Evolutionary conservation across 805 yeast genomes (phyloP).

Genomic region (Priceomyces melissophilus): DNA sequence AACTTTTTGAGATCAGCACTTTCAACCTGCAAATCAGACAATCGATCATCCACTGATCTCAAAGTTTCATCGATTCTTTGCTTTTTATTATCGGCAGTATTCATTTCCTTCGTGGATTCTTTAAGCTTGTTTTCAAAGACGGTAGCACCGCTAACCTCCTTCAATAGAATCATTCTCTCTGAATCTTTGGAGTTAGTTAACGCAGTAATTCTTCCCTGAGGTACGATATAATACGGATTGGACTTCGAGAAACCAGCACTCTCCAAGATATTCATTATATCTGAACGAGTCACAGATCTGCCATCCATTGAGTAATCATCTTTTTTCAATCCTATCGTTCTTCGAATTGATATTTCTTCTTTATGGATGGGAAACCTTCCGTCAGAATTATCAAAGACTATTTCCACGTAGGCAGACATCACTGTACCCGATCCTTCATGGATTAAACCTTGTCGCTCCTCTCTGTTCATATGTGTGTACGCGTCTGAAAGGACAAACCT

Average conservation of each 20-base stretch:
- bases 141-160: constrained; percentile 93
- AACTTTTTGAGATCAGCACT: constrained; percentile 68
- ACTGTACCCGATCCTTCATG: constrained; percentile 90
- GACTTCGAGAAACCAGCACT: constrained; percentile 89
- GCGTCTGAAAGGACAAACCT: constrained; percentile 90
- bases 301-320: constrained; percentile 88
- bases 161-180: constrained; percentile 73
- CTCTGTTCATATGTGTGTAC: constrained; percentile 76
- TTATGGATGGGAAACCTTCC: constrained; percentile 68
- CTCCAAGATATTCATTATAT: constrained; percentile 76
- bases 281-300: constrained; percentile 73
- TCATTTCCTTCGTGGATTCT: constrained; percentile 80
- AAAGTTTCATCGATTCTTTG: constrained; percentile 73
- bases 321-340: constrained; percentile 90
- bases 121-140: constrained; percentile 79
- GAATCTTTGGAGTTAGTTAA: constrained; percentile 85
- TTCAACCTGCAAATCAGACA: constrained; percentile 78
- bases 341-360: constrained; percentile 67
- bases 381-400: constrained; percentile 78
- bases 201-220: constrained; percentile 89
- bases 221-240: constrained; percentile 94
- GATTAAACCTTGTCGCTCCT: constrained; percentile 80
- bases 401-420: constrained; percentile 90
- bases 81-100: constrained; percentile 63
- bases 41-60: constrained; percentile 62